Percentiles rank a stretch among this genome's conserved stretches.
phyloP scores from a whole-genome alignment of 345 rosid genomes.

The Turritis glabra region DNA sequence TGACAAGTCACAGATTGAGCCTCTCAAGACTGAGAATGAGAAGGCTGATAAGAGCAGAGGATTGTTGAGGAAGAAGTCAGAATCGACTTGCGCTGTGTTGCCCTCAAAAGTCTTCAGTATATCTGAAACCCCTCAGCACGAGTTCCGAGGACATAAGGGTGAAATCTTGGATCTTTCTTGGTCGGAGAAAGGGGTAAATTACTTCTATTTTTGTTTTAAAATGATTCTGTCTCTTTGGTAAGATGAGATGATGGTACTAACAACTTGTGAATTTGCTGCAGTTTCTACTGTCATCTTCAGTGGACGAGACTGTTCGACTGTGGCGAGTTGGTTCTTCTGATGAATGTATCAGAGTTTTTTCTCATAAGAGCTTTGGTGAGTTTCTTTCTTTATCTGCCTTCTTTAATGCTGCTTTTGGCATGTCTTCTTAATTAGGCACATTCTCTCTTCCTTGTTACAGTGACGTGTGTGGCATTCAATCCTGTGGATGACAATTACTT shows the following conservation, averaged over 20 bases:
- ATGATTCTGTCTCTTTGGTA: background rate
- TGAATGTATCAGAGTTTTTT: slow-evolving; percentile 56
- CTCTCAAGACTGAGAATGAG: slow-evolving; percentile 47
- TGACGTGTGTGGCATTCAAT: slow-evolving; percentile 65
- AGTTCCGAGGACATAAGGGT: slow-evolving; percentile 62
- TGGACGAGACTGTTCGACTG: slow-evolving; percentile 62
- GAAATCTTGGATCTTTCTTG: slow-evolving; percentile 82
- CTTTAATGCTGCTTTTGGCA: background rate
- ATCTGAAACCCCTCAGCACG: slow-evolving; percentile 66
- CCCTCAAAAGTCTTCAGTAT: slow-evolving; percentile 64
- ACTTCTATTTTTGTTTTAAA: background rate
- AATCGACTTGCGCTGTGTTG: slow-evolving; percentile 60
- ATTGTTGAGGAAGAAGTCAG: slow-evolving; percentile 48
- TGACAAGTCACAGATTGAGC: slow-evolving; percentile 50
- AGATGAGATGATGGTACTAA: slow-evolving; percentile 18
- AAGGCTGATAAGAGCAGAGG: slow-evolving; percentile 45
- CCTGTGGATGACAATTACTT: slow-evolving; percentile 63
- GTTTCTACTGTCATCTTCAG: slow-evolving; percentile 71
- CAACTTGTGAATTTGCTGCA: slow-evolving; percentile 34
- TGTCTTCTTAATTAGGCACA: background rate
- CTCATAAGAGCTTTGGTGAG: slow-evolving; percentile 69
- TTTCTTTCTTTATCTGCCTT: slow-evolving; percentile 3
- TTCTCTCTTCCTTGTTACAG: slow-evolving; percentile 38
- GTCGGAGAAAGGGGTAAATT: slow-evolving; percentile 76
- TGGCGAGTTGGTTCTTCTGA: slow-evolving; percentile 61